Evolutionary conservation across 2,329 filamentous ascomycete species (phyloP), one percentile per base, ranked within the genome.

Genomic region (Aspergillus sp.): DNA sequence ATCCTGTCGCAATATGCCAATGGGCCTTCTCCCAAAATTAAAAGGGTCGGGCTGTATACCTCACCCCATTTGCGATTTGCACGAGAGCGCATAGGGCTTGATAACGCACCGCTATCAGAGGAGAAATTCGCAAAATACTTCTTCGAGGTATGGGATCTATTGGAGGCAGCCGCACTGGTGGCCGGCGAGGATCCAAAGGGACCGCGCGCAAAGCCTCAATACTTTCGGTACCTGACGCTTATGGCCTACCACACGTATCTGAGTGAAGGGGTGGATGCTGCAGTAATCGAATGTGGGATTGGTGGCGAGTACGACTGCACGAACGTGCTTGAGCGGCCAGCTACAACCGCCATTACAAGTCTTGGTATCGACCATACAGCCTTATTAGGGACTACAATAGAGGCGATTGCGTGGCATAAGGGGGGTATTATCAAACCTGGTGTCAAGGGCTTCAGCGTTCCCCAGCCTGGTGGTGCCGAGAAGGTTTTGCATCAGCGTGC

Each of bases 261-360:
- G 28, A 67, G 75, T 42, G 85, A 93, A 63, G 83, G 84, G 1
- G 82, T 96, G 0, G 76, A 83, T 52, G 81, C 81, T 12, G 90
- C 88, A 0, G 81, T 97, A 7, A 77, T 97, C 32, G 93, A 98
- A 69, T 94, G 88, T 59, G 93, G 93, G 0, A 94, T 97, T 52
- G 93, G 93, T 10, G 93, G 90, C 42, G 88, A 95, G 68, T 89
- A 89, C 59, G 91, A 97, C 61, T 85, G 86, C 29, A 98, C 93
- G 7, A 97, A 97, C 60, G 79, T 97, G 26, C 68, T 98, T 4
- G 73, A 76, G 7, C 75, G 79, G 8, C 85, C 89, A 1, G 82
- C 79, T 5, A 83, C 82, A 1, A 79, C 82, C 1, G 86, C 85
- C 0, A 82, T 96, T 34, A 83, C 88, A 19, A 88, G 84, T 58